These are phyloP conservation scores for Somion occarium DNA, from an alignment of 1,284 basidiomycete species.

Conservation along the genomic window DNA sequence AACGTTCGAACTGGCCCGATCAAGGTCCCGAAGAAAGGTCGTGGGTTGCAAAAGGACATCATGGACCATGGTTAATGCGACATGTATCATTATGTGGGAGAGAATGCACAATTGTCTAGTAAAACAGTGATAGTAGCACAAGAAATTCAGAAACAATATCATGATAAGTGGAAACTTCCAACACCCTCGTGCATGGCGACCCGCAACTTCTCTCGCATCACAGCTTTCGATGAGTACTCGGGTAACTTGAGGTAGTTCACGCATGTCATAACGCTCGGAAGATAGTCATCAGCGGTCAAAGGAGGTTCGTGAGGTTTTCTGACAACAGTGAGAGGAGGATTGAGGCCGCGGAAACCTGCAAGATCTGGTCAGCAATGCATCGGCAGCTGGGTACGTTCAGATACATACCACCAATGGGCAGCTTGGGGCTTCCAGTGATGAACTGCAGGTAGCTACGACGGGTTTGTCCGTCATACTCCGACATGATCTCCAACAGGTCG, in stretches of 20 bases:
- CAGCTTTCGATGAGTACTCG: slow-evolving; percentile 82
- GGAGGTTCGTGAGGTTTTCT: slow-evolving; percentile 94
- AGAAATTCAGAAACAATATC: slow-evolving; percentile 22
- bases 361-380: neutral
- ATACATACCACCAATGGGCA: slow-evolving; percentile 84
- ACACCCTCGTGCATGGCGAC: slow-evolving; percentile 88
- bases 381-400: neutral
- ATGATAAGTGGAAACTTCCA: slow-evolving; percentile 94
- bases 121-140: neutral
- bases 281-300: slow-evolving; percentile 87
- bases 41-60: too few relatives aligned
- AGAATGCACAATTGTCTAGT: slow-evolving; percentile 1
- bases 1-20: neutral
- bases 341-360: slow-evolving; percentile 90
- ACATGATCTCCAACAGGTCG: slow-evolving; percentile 85
- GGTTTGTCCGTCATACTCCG: slow-evolving; percentile 66
- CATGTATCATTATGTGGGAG: slow-evolving; percentile 1
- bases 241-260: slow-evolving; percentile 96
- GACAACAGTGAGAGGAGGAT: slow-evolving; percentile 93
- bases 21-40: too few relatives aligned
- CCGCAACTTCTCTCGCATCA: slow-evolving; percentile 76
- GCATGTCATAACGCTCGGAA: slow-evolving; percentile 98
- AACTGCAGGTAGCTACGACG: slow-evolving; percentile 94
- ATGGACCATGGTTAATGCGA: too few relatives aligned
- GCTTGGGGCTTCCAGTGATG: slow-evolving; percentile 92